A percentile compares a stretch with the other conserved stretches of the same genome.
Conservation (phyloP, 805 yeast species). For the Metschnikowia borealis region DNA sequence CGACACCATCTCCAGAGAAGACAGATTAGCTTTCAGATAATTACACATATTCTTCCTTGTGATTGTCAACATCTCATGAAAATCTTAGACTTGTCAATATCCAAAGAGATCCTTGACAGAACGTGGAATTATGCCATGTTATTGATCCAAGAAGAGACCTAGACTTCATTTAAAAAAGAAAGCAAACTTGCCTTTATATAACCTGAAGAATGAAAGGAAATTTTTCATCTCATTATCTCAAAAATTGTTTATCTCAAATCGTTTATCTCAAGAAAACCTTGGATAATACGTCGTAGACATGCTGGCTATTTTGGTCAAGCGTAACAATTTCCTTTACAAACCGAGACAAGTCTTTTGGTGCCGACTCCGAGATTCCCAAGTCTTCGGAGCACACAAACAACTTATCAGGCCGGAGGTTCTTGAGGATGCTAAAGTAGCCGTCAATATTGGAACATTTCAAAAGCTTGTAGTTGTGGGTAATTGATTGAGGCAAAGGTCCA, state of each 20-base stretch:
- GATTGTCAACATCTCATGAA: not conserved
- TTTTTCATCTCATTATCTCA: not conserved
- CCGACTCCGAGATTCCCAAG: constrained; percentile 29
- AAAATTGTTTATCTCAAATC: constrained; percentile 12
- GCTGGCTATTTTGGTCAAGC: constrained; percentile 23
- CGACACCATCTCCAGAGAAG: constrained; percentile 22
- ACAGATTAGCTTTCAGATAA: constrained; percentile 16
- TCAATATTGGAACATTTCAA: constrained; percentile 37
- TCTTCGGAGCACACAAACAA: constrained; percentile 40
- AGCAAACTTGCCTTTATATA: too few species aligned
- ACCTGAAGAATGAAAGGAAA: too few species aligned
- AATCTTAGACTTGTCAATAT: not conserved
- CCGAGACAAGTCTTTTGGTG: constrained; percentile 33
- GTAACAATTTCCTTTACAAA: constrained; percentile 36
- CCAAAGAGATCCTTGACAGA: not conserved
- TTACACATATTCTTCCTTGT: not conserved
- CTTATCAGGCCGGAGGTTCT: constrained; percentile 40
- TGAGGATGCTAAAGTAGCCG: constrained; percentile 37
- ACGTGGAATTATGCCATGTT: too few species aligned
- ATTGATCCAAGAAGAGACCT: too few species aligned
- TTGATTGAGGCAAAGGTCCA: constrained; percentile 21
- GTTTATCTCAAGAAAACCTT: constrained; percentile 17
- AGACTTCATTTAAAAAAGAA: too few species aligned
- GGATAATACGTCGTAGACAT: constrained; percentile 20
- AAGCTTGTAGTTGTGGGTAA: constrained; percentile 34